Evolutionary conservation across 176 grass and related monocot species (phyloP), one percentile per base, ranked within the genome.

Genomic region (Saccharum officinarum): DNA sequence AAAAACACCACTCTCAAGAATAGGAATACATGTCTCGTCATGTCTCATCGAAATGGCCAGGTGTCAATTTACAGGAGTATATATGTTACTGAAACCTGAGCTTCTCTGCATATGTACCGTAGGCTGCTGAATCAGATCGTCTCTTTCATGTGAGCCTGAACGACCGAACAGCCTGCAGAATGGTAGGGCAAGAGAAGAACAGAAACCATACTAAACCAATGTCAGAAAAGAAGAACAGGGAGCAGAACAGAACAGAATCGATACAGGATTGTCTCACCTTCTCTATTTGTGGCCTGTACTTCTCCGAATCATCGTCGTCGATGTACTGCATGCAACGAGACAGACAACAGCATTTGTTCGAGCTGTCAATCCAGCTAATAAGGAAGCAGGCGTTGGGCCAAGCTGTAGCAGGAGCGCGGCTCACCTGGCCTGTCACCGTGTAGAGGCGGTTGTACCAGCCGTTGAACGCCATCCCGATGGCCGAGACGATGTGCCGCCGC

Each of bases 401-500:
- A 49, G 46, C 1, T 49, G 46, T 15, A 49, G 52, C 57, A 61
- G 22, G 61, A 20, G 20, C 3, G 69, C 15, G 28, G 41, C 50
- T 45, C 61, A 93, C 92, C 89, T 92, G 95, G 62, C 97, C 93
- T 14, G 97, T 99, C 71, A 99, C 92, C 34, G 93, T 99, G 83
- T 99, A 96, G 18, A 99, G 88, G 37, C 92, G 67, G 59, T 96
- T 96, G 87, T 96, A 94, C 93, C 93, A 96, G 77, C 92, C 97
- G 89, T 98, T 93, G 83, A 87, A 93, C 18, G 93, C 89, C 84
- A 98, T 88, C 45, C 97, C 97, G 46, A 95, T 81, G 40, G 86
- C 91, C 22, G 89, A 95, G 59, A 98, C 39, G 87, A 98, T 89
- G 80, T 98, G 97, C 31, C 91, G 87, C 62, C 92, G 87, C 81